Evolutionary conservation across 2,329 filamentous ascomycete genomes (phyloP), one percentile per base, ranked within the genome.

Genomic region (Fusarium redolens): DNA sequence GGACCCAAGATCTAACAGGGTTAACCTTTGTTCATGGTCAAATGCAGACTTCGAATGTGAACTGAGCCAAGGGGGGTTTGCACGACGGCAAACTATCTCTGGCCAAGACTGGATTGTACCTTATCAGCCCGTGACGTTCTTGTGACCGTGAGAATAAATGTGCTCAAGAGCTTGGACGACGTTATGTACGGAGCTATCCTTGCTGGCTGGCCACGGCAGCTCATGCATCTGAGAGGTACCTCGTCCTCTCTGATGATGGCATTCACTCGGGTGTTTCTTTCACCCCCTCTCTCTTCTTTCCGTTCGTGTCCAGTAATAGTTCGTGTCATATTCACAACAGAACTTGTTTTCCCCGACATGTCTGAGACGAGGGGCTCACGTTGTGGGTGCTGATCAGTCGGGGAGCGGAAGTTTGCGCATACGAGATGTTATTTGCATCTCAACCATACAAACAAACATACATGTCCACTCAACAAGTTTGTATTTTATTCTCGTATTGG

Each of bases 1-100:
- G 18, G 54, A n/a, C 60, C 40, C 35, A 28, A 22, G 31, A 20
- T 25, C 18, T 43, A n/a, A 43, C 14, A 38, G 25, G 28, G n/a
- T 35, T 51, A 56, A 57, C 44, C 40, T 56, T 57, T 41, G 30
- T n/a, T 17, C 61, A 20, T 35, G 41, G 35, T 66, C 61, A 38
- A 20, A 50, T 45, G 28, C 20, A 33, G 44, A 50, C 31, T 35
- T 35, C 47, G 9, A 30, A 50, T 18, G 31, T 51, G 25, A 31
- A 35, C 44, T 44, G 41, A 43, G 33, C 17, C 44, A 52, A 43
- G 30, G 35, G 40, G 60, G 68, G 12, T 35, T 41, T 20, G 13
- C 38, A 52, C 14, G 14, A 38, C 28, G 5, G 37, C 25, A 12
- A 45, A 41, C 18, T 28, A 33, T 20, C 44, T 54, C 5, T 47